These are phyloP conservation scores for Rhipidocladum racemiflorum DNA, from an alignment of 176 grass and related monocot genomes.

Conservation along the genomic window DNA sequence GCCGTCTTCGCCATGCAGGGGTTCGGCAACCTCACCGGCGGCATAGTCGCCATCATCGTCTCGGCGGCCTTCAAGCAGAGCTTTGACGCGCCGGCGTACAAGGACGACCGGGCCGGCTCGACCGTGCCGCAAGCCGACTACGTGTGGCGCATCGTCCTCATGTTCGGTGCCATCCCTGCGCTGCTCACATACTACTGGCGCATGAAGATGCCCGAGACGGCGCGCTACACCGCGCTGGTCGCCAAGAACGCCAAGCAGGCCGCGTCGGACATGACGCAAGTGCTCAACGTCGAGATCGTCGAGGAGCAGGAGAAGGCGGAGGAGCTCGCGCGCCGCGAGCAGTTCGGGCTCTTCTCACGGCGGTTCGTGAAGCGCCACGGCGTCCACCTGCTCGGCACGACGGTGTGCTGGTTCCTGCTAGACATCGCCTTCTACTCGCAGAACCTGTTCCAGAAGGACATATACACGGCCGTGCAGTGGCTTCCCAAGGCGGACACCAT, in stretches of 20 bases:
- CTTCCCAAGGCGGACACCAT: not conserved
- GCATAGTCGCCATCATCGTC: not conserved
- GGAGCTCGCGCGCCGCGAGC: not conserved
- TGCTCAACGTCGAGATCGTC: constrained; percentile 5
- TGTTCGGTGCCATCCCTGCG: constrained; percentile 55
- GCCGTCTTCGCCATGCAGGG: constrained; percentile 89
- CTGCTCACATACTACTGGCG: not conserved
- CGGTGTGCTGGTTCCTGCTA: constrained; percentile 12
- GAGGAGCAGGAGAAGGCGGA: not conserved
- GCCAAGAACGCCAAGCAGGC: constrained; percentile 76
- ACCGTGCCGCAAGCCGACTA: constrained; percentile 39
- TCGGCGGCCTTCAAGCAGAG: not conserved
- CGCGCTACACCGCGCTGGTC: constrained; percentile 8
- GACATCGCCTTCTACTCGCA: constrained; percentile 12
- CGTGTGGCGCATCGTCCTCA: constrained; percentile 55
- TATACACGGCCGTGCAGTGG: not conserved
- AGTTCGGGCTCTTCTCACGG: not conserved
- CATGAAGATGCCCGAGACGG: no score
- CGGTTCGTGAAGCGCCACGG: not conserved
- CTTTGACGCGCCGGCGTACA: constrained; percentile 24
- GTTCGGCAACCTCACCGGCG: constrained; percentile 47
- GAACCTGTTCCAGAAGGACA: constrained; percentile 1
- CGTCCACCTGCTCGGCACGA: not conserved
- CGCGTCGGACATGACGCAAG: constrained; percentile 46
- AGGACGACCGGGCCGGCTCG: constrained; percentile 23